Conservation (phyloP, 2,329 filamentous ascomycete species). For the Aspergillus ustus region DNA sequence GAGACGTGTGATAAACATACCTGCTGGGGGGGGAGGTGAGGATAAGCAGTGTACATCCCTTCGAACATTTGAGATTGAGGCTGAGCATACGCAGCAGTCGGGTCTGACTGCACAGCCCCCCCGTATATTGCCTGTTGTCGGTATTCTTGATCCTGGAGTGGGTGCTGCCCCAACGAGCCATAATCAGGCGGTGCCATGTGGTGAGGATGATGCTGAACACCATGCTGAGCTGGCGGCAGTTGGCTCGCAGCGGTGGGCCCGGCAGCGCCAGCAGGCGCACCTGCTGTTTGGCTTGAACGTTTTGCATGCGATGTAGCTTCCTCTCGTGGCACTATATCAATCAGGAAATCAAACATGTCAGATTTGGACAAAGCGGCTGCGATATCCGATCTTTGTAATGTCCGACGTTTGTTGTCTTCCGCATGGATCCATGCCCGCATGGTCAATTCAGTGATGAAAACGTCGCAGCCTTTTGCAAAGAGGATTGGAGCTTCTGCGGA, state of each 20-base stretch:
- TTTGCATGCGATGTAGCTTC: slow-evolving; percentile 88
- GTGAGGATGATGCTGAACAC: slow-evolving; percentile 58
- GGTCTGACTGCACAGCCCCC: slow-evolving; percentile 75
- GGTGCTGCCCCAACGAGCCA: slow-evolving; percentile 66
- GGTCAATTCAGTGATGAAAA: slow-evolving; percentile 97
- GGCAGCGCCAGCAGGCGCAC: slow-evolving; percentile 55
- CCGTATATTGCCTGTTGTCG: slow-evolving; percentile 82
- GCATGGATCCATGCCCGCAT: slow-evolving; percentile 99
- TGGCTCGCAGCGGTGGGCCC: slow-evolving; percentile 39
- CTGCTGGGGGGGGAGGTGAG: slow-evolving; percentile 80
- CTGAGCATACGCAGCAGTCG: slow-evolving; percentile 74
- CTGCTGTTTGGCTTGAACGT: slow-evolving; percentile 60
- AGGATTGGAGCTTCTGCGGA: slow-evolving; percentile 96
- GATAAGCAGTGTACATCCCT: slow-evolving; percentile 79
- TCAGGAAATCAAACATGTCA: slow-evolving; percentile 99
- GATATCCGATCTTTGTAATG: slow-evolving; percentile 93
- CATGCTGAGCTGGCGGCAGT: slow-evolving; percentile 50
- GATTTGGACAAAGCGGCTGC: slow-evolving; percentile 94
- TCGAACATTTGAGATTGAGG: slow-evolving; percentile 78
- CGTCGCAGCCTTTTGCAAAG: slow-evolving; percentile 97
- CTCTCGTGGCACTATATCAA: slow-evolving; percentile 96
- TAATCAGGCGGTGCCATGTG: slow-evolving; percentile 61
- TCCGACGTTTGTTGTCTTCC: slow-evolving; percentile 97
- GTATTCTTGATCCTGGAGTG: slow-evolving; percentile 76
- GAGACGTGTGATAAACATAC: slow-evolving; percentile 52